Conservation (phyloP, 2,329 filamentous ascomycete species). For the Polytolypa hystricis region DNA sequence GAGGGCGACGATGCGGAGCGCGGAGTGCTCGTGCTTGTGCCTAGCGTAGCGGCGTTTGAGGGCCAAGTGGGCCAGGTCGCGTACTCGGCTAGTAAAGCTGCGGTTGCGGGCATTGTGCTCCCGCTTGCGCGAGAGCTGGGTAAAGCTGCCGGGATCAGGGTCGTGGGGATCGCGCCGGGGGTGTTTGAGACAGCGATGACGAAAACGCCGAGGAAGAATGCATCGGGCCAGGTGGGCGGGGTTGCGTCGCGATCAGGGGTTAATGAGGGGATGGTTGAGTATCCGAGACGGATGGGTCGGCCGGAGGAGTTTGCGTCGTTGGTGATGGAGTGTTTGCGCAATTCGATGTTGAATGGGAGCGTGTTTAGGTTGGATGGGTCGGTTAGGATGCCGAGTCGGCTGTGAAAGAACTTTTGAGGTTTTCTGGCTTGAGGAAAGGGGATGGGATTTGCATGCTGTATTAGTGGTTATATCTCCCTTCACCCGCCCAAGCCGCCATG, state of each 20-base stretch:
- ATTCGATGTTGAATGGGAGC: constrained; percentile 18
- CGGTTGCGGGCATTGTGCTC: constrained; percentile 15
- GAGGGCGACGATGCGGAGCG: constrained; percentile 14
- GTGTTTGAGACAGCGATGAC: constrained; percentile 18
- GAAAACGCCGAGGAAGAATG: constrained; percentile 4
- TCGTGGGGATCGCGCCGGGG: constrained; percentile 16
- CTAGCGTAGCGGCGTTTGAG: constrained; percentile 16
- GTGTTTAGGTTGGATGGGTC: constrained; percentile 17
- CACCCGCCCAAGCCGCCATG: neutral
- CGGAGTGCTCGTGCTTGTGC: constrained; percentile 16
- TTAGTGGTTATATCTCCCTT: too few relatives aligned
- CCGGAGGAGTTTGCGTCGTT: constrained; percentile 17
- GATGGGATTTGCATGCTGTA: neutral
- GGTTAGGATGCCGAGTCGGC: constrained; percentile 16
- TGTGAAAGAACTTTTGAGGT: constrained; percentile 6
- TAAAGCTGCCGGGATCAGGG: constrained; percentile 15
- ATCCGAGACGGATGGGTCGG: constrained; percentile 15
- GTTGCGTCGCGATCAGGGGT: neutral
- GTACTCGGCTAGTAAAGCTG: constrained; percentile 19
- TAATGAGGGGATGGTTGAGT: constrained; percentile 16
- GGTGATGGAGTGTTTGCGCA: constrained; percentile 16
- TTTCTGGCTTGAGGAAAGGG: neutral
- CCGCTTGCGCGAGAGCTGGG: constrained; percentile 17
- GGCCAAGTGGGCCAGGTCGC: constrained; percentile 17
- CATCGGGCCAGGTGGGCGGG: neutral